Conservation (phyloP, 75 land plant species). For the Cryptomeria japonica region DNA sequence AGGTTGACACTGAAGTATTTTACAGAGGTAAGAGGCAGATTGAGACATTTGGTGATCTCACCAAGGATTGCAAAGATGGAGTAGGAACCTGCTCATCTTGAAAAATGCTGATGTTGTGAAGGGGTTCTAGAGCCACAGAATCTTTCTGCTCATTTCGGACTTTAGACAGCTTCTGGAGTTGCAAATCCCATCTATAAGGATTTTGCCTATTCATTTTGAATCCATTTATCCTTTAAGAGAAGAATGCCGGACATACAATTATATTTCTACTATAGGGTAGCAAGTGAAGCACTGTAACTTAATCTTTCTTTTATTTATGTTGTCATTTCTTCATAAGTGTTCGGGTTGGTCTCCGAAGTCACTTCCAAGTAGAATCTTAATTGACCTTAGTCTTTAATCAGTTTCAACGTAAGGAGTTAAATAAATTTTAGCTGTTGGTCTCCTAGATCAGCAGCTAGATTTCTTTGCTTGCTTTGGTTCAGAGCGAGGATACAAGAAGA, state of each 20-base stretch:
- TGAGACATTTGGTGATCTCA: constrained; percentile 92
- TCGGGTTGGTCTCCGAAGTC: background rate
- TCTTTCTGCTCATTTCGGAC: background rate
- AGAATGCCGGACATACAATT: background rate
- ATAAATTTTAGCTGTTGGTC: background rate
- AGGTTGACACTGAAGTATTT: constrained; percentile 87
- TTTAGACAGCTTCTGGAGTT: background rate
- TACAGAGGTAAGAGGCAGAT: constrained; percentile 85
- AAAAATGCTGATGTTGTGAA: background rate
- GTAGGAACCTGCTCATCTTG: constrained; percentile 60
- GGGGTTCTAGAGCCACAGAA: background rate
- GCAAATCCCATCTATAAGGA: background rate
- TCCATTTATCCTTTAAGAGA: background rate
- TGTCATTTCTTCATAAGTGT: background rate
- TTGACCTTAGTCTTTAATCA: background rate
- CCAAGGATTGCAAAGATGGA: constrained; percentile 93
- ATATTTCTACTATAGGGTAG: background rate
- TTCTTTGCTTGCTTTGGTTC: background rate
- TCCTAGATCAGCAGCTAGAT: background rate
- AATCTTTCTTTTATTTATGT: background rate
- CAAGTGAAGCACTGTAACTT: background rate
- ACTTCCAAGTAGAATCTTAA: background rate
- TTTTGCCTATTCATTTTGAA: background rate
- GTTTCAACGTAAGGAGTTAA: background rate
- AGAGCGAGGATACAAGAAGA: background rate